Percentiles rank a stretch among this genome's conserved stretches.
Conservation (phyloP, 345 rosid genomes). For the Sisymbrium altissimum region DNA sequence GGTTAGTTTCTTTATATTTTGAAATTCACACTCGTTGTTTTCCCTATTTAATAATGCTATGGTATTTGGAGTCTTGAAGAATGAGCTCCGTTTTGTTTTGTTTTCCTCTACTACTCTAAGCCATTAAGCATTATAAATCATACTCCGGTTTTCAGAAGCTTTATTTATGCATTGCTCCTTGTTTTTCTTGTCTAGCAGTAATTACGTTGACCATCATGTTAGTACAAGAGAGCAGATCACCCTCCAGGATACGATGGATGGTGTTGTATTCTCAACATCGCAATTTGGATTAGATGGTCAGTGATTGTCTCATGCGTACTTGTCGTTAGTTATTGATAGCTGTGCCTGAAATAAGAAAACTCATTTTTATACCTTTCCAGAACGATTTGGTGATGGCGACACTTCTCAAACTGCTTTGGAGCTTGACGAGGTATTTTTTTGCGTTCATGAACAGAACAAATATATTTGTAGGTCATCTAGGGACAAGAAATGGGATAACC, state of each 20-base stretch:
- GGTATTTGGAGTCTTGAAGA: not conserved
- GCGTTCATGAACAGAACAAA: not conserved
- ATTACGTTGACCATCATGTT: conserved; percentile 91
- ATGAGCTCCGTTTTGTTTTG: not conserved
- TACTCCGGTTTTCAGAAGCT: not conserved
- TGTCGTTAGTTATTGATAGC: conserved; percentile 8
- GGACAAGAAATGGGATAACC: conserved; percentile 9
- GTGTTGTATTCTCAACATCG: conserved; percentile 85
- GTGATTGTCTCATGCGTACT: conserved; percentile 30
- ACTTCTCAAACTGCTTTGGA: conserved; percentile 86
- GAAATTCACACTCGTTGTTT: not conserved
- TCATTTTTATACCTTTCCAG: conserved; percentile 42
- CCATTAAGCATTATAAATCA: not conserved
- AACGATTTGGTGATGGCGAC: conserved; percentile 98
- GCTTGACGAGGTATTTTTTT: conserved; percentile 81
- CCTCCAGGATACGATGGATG: conserved; percentile 97
- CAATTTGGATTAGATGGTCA: conserved; percentile 97
- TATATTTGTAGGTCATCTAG: conserved; percentile 5
- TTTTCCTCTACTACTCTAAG: not conserved
- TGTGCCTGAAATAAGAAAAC: conserved; percentile 2
- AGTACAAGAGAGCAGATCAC: conserved; percentile 98
- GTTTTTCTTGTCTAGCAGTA: conserved; percentile 51
- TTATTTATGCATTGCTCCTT: conserved; percentile 7
- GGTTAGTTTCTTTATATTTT: conserved; percentile 52
- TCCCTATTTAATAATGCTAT: not conserved